Evolutionary conservation across 495 filamentous ascomycete species (phyloP).

Genomic region (Penicillium soppii): DNA sequence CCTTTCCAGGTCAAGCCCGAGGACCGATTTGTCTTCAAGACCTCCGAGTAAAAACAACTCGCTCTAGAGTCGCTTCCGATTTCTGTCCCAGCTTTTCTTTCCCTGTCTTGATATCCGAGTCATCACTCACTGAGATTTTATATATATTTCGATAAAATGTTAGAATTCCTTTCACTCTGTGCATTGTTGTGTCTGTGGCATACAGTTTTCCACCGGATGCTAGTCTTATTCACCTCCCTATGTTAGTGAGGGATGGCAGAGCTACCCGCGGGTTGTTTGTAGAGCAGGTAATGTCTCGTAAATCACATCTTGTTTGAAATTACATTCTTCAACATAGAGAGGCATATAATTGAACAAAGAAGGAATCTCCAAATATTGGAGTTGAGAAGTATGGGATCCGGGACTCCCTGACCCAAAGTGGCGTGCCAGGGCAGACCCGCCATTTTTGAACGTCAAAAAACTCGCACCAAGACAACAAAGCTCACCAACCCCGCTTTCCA

Average conservation of each 20-base stretch:
- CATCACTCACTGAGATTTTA: constrained; percentile 17
- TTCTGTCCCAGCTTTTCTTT: constrained; percentile 11
- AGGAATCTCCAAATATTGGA: background rate
- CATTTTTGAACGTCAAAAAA: constrained; percentile 1
- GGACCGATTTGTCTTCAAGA: constrained; percentile 73
- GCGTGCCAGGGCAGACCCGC: constrained; percentile 5
- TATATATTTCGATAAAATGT: constrained; percentile 9
- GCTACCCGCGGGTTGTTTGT: too few relatives aligned
- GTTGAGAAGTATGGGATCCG: constrained; percentile 1
- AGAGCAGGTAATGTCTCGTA: too few relatives aligned
- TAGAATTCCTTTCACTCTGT: background rate
- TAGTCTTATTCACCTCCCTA: too few relatives aligned
- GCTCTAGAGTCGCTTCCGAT: constrained; percentile 5
- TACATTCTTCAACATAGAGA: too few relatives aligned
- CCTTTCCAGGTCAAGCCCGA: constrained; percentile 74
- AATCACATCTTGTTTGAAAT: too few relatives aligned
- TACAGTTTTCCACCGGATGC: too few relatives aligned
- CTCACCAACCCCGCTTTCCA: constrained; percentile 10
- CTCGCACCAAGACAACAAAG: background rate
- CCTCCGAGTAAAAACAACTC: constrained; percentile 44
- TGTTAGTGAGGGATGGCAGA: too few relatives aligned
- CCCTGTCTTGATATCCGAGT: constrained; percentile 36
- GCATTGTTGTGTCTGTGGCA: background rate
- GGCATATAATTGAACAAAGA: background rate
- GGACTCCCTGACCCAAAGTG: constrained; percentile 3